phyloP scores from a whole-genome alignment of 352 stramenopile species.

The Poterioochromonas sp. region DNA sequence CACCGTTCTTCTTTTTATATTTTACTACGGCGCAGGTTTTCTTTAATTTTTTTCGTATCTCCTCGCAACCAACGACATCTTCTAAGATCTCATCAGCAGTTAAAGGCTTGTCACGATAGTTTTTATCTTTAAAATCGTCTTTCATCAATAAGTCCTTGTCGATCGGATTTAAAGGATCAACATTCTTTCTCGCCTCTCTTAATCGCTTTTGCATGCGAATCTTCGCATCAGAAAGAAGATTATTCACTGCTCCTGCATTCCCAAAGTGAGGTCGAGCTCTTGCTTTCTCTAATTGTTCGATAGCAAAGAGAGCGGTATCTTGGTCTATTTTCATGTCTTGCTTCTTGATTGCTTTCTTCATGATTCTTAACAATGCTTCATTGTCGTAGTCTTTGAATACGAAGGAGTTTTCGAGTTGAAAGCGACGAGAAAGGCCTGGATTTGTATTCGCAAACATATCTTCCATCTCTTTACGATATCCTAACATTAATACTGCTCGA shows the following conservation, averaged over 20 bases:
- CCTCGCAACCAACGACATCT: neutral
- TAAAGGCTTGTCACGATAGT: neutral
- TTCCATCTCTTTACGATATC: slow-evolving; percentile 72
- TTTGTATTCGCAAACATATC: slow-evolving; percentile 76
- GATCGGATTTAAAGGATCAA: neutral
- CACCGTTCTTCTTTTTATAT: neutral
- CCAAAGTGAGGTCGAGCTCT: slow-evolving; percentile 70
- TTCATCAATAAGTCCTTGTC: neutral
- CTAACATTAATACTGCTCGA: slow-evolving; percentile 71
- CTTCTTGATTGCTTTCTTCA: neutral
- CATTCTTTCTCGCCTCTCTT: neutral
- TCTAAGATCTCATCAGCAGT: neutral
- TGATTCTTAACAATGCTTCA: slow-evolving; percentile 50
- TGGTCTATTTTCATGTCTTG: neutral
- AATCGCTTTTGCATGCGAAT: neutral
- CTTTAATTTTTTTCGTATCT: slow-evolving; percentile 13
- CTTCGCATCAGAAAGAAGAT: slow-evolving; percentile 63
- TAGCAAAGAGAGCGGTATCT: neutral
- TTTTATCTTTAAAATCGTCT: neutral
- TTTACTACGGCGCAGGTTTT: neutral
- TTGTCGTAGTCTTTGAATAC: slow-evolving; percentile 78
- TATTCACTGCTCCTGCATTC: slow-evolving; percentile 72
- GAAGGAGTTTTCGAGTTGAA: slow-evolving; percentile 69
- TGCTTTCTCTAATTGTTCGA: slow-evolving; percentile 51
- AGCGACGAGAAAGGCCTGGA: slow-evolving; percentile 63